These are phyloP conservation scores for Diacronema lutheri DNA, from an alignment of 78 protist genomes.

Conservation along the genomic window DNA sequence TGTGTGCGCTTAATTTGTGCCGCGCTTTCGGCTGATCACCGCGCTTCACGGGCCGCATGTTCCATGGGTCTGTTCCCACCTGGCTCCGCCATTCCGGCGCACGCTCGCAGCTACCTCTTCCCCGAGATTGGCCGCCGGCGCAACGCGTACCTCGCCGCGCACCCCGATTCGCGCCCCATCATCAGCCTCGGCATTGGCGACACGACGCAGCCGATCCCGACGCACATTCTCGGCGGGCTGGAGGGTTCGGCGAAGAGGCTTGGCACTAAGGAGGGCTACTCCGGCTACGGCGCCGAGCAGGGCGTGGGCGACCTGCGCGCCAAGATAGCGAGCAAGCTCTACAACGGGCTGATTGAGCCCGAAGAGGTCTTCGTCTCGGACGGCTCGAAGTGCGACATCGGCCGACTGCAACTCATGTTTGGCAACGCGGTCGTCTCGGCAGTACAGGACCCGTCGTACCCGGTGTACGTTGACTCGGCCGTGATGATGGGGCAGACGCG, in stretches of 20 bases:
- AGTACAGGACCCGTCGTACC: constrained; percentile 31
- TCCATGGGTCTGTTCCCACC: no score
- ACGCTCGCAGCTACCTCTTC: constrained; percentile 19
- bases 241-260: background rate
- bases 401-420: constrained; percentile 11
- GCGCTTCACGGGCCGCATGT: no score
- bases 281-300: constrained; percentile 28
- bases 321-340: background rate
- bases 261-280: background rate
- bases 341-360: background rate
- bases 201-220: constrained; percentile 6
- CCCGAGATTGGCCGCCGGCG: constrained; percentile 26
- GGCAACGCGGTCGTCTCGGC: background rate
- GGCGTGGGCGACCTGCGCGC: background rate
- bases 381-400: constrained; percentile 32
- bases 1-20: no score
- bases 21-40: no score
- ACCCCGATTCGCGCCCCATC: background rate
- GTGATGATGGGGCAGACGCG: constrained; percentile 19
- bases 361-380: constrained; percentile 17
- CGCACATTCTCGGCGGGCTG: constrained; percentile 12
- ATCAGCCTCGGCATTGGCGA: constrained; percentile 32
- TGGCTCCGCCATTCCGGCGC: no score
- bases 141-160: background rate
- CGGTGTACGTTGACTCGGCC: constrained; percentile 21